Conservation (phyloP, 345 rosid genomes). For the Euphorbia tirucalli region DNA sequence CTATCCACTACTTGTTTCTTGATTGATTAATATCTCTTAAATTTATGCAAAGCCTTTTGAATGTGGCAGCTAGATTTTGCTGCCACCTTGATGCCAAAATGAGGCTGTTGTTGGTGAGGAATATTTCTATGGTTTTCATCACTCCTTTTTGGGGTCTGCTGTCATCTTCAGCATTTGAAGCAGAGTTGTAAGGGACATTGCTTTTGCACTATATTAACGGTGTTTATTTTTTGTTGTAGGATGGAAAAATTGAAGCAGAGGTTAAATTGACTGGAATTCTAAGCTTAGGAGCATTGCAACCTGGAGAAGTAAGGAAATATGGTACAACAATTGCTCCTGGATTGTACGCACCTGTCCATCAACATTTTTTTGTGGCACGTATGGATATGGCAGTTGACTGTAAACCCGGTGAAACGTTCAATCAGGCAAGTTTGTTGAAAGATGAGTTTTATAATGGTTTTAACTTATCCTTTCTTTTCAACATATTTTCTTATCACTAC, state of each 20-base stretch:
- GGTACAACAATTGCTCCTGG: conserved; percentile 93
- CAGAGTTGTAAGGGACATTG: neutral
- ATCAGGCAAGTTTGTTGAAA: conserved; percentile 55
- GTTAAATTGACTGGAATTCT: conserved; percentile 92
- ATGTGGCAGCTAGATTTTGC: conserved; percentile 13
- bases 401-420: conserved; percentile 78
- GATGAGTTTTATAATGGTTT: too few relatives aligned
- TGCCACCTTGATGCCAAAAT: conserved; percentile 16
- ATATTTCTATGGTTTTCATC: neutral
- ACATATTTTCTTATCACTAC: neutral
- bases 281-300: conserved; percentile 89
- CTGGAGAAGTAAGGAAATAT: conserved; percentile 84
- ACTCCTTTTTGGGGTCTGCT: neutral
- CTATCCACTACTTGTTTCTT: neutral
- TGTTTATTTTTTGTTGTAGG: conserved; percentile 41
- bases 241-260: conserved; percentile 96
- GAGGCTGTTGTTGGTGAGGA: conserved; percentile 7
- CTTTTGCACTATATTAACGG: conserved; percentile 3
- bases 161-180: neutral
- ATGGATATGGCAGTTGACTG: conserved; percentile 96
- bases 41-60: conserved; percentile 8
- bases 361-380: conserved; percentile 91
- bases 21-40: conserved; percentile 3
- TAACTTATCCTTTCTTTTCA: neutral
- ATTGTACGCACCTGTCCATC: conserved; percentile 89